A percentile compares a stretch with the other conserved stretches of the same genome.
phyloP scores from a whole-genome alignment of 2,329 filamentous ascomycete species.

The Penicillium sp. region DNA sequence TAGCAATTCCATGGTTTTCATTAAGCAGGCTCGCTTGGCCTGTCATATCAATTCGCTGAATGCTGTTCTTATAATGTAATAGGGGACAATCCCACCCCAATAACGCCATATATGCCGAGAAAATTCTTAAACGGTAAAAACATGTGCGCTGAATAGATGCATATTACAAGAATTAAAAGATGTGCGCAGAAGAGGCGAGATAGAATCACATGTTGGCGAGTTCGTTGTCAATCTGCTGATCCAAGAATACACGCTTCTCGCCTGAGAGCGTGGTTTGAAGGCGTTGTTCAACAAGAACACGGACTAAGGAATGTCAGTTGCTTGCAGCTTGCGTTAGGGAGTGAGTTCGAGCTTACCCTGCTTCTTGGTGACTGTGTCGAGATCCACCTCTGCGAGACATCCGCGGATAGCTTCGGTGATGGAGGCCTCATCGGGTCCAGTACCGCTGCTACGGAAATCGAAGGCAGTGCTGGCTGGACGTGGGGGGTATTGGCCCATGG shows the following conservation, averaged over 20 bases:
- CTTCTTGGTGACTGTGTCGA: slow-evolving; percentile 98
- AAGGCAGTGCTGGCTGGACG: slow-evolving; percentile 55
- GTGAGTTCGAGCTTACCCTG: slow-evolving; percentile 57
- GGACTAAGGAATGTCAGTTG: slow-evolving; percentile 49
- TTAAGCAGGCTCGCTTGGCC: neutral
- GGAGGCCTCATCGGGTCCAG: slow-evolving; percentile 72
- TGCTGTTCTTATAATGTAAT: slow-evolving; percentile 1
- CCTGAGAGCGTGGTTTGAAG: slow-evolving; percentile 85
- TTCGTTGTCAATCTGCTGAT: slow-evolving; percentile 89
- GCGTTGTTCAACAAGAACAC: slow-evolving; percentile 87
- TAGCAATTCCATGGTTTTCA: neutral
- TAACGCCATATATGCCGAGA: slow-evolving; percentile 26
- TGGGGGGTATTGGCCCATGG: slow-evolving; percentile 49
- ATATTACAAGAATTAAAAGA: slow-evolving; percentile 18
- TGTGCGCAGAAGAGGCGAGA: neutral
- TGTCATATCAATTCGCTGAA: slow-evolving; percentile 10
- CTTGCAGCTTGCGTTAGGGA: neutral
- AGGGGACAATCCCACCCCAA: slow-evolving; percentile 3
- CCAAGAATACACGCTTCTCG: slow-evolving; percentile 85
- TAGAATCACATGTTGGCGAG: slow-evolving; percentile 79
- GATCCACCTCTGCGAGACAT: slow-evolving; percentile 82
- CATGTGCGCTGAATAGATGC: slow-evolving; percentile 18
- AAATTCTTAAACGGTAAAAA: slow-evolving; percentile 1
- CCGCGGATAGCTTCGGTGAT: slow-evolving; percentile 83
- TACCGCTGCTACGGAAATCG: slow-evolving; percentile 57